These are phyloP conservation scores for Ophiostoma perfectum DNA, from an alignment of 2,329 filamentous ascomycete species.

Conservation along the genomic window DNA sequence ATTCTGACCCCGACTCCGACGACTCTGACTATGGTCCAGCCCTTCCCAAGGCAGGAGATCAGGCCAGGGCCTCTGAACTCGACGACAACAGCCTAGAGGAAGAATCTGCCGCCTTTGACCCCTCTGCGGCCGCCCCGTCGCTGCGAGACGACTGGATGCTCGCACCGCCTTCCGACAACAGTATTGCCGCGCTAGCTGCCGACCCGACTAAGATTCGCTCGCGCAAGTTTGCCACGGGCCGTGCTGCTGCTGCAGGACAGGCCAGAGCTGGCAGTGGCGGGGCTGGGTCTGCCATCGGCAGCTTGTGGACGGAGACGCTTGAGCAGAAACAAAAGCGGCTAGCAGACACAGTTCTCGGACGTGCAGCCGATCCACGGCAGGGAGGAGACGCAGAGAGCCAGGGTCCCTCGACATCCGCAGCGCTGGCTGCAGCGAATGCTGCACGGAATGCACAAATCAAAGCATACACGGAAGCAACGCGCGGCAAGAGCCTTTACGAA, in stretches of 20 bases:
- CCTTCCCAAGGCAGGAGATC: conserved; percentile 42
- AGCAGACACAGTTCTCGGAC: conserved; percentile 75
- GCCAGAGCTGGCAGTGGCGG: conserved; percentile 31
- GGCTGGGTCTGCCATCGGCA: conserved; percentile 46
- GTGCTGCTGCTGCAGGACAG: conserved; percentile 34
- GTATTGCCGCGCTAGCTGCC: conserved; percentile 52
- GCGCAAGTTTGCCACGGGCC: conserved; percentile 72
- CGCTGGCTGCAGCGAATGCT: conserved; percentile 51
- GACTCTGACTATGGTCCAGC: conserved; percentile 57
- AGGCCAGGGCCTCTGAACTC: neutral
- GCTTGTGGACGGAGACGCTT: conserved; percentile 86
- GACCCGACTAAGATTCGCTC: conserved; percentile 80
- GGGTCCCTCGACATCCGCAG: conserved; percentile 27
- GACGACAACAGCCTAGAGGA: conserved; percentile 34
- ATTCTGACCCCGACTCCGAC: conserved; percentile 38
- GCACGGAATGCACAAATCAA: conserved; percentile 46
- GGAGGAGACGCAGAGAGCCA: neutral
- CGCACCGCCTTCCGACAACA: conserved; percentile 54
- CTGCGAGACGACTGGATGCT: conserved; percentile 85
- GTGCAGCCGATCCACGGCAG: conserved; percentile 46
- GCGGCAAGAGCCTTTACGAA: conserved; percentile 56
- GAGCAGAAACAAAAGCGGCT: conserved; percentile 78
- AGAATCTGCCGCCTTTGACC: conserved; percentile 33
- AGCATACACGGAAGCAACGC: conserved; percentile 47
- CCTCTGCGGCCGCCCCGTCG: conserved; percentile 45